Evolutionary conservation across 208 protist genomes (phyloP), one percentile per base, ranked within the genome.

Genomic region (Leptomonas seymouri): DNA sequence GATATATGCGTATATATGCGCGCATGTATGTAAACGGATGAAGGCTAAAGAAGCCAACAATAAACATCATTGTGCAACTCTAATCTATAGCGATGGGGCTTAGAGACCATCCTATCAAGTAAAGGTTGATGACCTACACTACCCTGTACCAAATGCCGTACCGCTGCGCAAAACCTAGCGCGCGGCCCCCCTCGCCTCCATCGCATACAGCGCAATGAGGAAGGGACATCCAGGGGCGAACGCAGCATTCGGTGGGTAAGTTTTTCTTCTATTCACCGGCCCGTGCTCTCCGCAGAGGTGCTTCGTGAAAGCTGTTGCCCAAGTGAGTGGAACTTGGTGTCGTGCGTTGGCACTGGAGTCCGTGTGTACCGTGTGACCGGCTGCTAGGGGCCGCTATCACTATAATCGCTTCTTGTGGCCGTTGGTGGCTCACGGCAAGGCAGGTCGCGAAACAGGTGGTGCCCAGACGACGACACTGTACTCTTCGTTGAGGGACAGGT

Each of bases 371-470:
- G 5, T n/a, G 31, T 20, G 7, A 1, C 36, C 55, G 23, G 23
- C 8, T 9, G 4, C 15, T 16, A 15, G 21, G 9, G 9, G 1
- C 21, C 36, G 5, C 23, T n/a, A 2, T 15, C 11, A 48, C 55
- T 5, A 6, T 30, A n/a, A 15, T 21, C 36, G n/a, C 9, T 1
- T 31, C 1, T 28, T 6, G 15, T 12, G 39, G 2, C 21, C 56
- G 3, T 31, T 36, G 8, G 42, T 9, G 0, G 20, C 2, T 44
- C 27, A 41, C 4, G 59, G 21, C 8, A 30, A 14, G 9, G 30
- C 20, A 23, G 8, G 14, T 65, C 46, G 55, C 41, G 18, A 44
- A 65, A 65, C 39, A 65, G 25, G 25, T n/a, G 46, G n/a, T 28
- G 59, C n/a, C 45, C 46, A 23, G 59, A 50, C 8, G 59, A 65